Percentiles rank a stretch among this genome's conserved stretches.
Evolutionary conservation across 768 basidiomycete species (phyloP).

Genomic region (Tylopilus subfusipes): DNA sequence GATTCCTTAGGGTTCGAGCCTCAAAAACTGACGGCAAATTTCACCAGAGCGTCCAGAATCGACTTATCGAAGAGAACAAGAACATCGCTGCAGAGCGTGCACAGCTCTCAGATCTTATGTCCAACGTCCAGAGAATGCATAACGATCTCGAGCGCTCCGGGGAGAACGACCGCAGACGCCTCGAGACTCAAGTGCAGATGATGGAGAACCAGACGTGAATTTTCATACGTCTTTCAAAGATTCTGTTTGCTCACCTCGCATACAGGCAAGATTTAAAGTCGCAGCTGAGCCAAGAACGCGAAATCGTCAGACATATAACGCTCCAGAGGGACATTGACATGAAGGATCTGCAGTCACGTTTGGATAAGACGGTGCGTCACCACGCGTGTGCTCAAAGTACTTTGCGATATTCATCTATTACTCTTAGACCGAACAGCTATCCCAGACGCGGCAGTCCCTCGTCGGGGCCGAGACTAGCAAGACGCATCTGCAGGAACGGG

Average conservation of each 20-base stretch:
- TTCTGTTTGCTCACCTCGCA: not conserved
- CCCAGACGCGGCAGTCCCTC: constrained; percentile 66
- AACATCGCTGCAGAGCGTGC: constrained; percentile 76
- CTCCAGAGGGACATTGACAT: constrained; percentile 79
- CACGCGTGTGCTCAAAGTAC: not conserved
- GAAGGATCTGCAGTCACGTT: constrained; percentile 66
- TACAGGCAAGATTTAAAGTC: constrained; percentile 67
- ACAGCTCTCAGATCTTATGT: constrained; percentile 82
- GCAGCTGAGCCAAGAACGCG: constrained; percentile 72
- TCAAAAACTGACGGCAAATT: constrained; percentile 6
- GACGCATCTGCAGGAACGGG: constrained; percentile 70
- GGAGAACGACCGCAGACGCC: constrained; percentile 74
- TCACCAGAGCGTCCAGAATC: constrained; percentile 66
- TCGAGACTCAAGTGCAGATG: constrained; percentile 77
- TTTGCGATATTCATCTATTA: constrained; percentile 9
- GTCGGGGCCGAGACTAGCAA: constrained; percentile 74
- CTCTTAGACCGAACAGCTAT: constrained; percentile 56
- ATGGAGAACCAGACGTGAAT: constrained; percentile 76
- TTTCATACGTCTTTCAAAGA: not conserved
- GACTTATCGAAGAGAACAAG: constrained; percentile 85
- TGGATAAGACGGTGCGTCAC: constrained; percentile 65
- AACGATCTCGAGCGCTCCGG: constrained; percentile 80
- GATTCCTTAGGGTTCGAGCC: not conserved
- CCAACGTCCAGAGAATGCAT: constrained; percentile 88
- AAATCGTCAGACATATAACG: constrained; percentile 65